phyloP scores from a whole-genome alignment of 768 basidiomycete genomes.

The Chalciporus piperatus region DNA sequence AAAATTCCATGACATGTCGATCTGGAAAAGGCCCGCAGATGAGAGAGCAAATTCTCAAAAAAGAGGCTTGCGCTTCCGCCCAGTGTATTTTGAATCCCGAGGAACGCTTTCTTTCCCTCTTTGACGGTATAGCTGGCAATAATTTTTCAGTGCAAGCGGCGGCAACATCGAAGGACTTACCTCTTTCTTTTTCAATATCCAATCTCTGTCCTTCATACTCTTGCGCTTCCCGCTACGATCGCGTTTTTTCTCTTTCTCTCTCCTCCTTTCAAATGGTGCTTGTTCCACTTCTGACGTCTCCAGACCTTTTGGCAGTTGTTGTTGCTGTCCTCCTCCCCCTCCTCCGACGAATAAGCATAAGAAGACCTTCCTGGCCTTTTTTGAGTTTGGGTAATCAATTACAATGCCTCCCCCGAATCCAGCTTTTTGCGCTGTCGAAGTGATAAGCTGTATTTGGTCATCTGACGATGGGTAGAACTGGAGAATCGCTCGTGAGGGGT shows the following conservation, averaged over 20 bases:
- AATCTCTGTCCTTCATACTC: slow-evolving; percentile 73
- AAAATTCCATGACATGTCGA: slow-evolving; percentile 1
- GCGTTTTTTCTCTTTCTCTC: slow-evolving; percentile 61
- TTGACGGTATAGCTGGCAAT: slow-evolving; percentile 68
- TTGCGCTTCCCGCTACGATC: slow-evolving; percentile 68
- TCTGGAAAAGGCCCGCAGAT: too few relatives aligned
- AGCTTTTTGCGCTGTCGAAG: slow-evolving; percentile 86
- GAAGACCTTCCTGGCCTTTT: slow-evolving; percentile 94
- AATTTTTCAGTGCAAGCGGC: slow-evolving; percentile 2
- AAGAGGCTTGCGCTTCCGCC: slow-evolving; percentile 75
- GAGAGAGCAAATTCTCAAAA: slow-evolving; percentile 57
- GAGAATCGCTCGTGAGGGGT: slow-evolving; percentile 81
- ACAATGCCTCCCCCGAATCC: slow-evolving; percentile 97
- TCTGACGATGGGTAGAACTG: slow-evolving; percentile 98
- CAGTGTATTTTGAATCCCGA: slow-evolving; percentile 85
- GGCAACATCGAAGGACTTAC: slow-evolving; percentile 38
- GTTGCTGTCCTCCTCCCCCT: slow-evolving; percentile 52
- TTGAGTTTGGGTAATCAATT: slow-evolving; percentile 96
- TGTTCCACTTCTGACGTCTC: slow-evolving; percentile 64
- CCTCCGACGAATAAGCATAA: slow-evolving; percentile 89
- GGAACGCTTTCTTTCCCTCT: slow-evolving; percentile 86
- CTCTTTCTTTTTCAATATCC: slow-evolving; percentile 98
- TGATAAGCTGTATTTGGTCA: slow-evolving; percentile 95
- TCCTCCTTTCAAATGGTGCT: slow-evolving; percentile 73
- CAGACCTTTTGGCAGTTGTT: slow-evolving; percentile 74